Evolutionary conservation across 176 grass and related monocot species (phyloP).

Genomic region (Eragrostis curvula): DNA sequence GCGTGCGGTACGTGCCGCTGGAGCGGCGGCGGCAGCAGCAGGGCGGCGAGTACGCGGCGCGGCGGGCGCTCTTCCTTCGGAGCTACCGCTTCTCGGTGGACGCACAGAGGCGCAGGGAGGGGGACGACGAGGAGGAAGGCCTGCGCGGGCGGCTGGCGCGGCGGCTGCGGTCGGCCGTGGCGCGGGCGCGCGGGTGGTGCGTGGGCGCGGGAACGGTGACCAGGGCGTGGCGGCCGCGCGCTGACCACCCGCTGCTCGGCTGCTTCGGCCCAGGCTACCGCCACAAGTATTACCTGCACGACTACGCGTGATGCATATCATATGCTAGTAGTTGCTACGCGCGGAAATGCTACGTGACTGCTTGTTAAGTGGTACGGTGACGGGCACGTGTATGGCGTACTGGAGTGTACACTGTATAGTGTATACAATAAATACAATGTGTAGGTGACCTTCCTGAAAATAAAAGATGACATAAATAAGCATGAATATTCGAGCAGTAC

Average conservation of each 20-base stretch:
- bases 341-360: too few species aligned
- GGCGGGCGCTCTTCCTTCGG: conserved; percentile 55
- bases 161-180: conserved; percentile 25
- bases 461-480: too few species aligned
- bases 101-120: background rate
- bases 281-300: conserved; percentile 23
- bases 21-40: conserved; percentile 16
- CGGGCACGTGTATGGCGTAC: too few species aligned
- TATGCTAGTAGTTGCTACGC: too few species aligned
- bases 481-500: too few species aligned
- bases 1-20: conserved; percentile 24
- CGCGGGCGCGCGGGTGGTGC: conserved; percentile 30
- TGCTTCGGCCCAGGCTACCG: conserved; percentile 6
- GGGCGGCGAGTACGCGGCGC: conserved; percentile 35
- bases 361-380: background rate
- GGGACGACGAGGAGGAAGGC: background rate
- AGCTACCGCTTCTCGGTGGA: conserved; percentile 55
- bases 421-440: too few species aligned
- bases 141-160: conserved; percentile 16
- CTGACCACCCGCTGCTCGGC: conserved; percentile 1
- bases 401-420: too few species aligned
- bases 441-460: too few species aligned
- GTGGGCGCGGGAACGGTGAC: background rate
- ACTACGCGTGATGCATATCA: background rate
- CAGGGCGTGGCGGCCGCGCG: conserved; percentile 26